These are phyloP conservation scores for Singerocomus inundabilis DNA, from an alignment of 1,284 basidiomycete genomes.

Conservation along the genomic window DNA sequence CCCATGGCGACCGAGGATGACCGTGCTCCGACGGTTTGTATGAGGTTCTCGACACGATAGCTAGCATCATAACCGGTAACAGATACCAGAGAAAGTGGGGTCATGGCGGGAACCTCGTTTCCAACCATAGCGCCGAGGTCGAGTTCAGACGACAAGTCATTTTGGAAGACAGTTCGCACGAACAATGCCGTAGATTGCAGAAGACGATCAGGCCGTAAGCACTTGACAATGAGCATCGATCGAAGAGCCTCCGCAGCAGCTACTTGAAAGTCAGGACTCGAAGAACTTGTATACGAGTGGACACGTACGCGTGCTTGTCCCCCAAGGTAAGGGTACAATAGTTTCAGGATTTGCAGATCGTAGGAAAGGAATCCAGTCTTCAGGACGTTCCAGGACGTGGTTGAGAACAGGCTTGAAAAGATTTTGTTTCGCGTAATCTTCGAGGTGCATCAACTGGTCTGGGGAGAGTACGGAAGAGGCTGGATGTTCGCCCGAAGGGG, in stretches of 20 bases:
- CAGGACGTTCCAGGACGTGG: constrained; percentile 64
- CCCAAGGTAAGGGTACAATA: constrained; percentile 76
- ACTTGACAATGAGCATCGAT: constrained; percentile 80
- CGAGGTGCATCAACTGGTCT: constrained; percentile 71
- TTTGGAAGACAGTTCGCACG: constrained; percentile 71
- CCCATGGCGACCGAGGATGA: constrained; percentile 95
- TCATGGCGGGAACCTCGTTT: constrained; percentile 76
- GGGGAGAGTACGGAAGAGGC: constrained; percentile 51
- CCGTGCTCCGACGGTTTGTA: constrained; percentile 70
- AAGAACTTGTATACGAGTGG: neutral
- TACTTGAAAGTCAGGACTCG: constrained; percentile 34
- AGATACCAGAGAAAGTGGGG: constrained; percentile 88
- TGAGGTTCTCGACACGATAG: constrained; percentile 89
- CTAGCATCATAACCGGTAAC: constrained; percentile 97
- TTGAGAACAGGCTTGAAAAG: constrained; percentile 78
- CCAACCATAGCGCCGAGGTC: constrained; percentile 77
- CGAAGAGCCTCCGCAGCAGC: constrained; percentile 75
- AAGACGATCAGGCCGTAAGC: constrained; percentile 86
- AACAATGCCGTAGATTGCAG: constrained; percentile 80
- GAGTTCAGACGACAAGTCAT: constrained; percentile 76
- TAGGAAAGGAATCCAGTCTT: constrained; percentile 79
- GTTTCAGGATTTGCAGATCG: constrained; percentile 70
- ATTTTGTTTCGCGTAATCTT: constrained; percentile 63
- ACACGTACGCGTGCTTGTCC: constrained; percentile 65
- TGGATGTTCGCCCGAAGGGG: constrained; percentile 37